Base-by-base conservation (phyloP, 2,329 filamentous ascomycete species). In the Pestalotiopsis sp. region DNA sequence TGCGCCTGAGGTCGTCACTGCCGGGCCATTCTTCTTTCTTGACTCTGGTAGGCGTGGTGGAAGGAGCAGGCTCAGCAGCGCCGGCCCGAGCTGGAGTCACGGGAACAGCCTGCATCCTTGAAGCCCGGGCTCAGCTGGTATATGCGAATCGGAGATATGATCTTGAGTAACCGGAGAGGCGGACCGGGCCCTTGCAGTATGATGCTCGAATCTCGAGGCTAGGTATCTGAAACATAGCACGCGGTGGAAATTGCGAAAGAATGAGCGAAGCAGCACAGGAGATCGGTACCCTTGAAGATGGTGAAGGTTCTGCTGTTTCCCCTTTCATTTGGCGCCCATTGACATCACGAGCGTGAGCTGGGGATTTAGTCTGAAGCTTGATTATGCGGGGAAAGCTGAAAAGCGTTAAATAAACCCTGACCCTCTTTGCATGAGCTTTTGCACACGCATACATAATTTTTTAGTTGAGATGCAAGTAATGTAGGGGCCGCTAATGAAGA, bases 1-100 rank as follows among this genome's bases (percentile, higher is more conserved):
- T 36, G 27, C 52, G 65, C 38, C 61, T 14, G 64, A 52, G n/a
- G 49, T 27, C 45, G 36, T 23, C 49, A 49, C 27, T 9, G 9
- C 65, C 61, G 58, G 64, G 20, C 6, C 17, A 17, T 14, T 64
- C 61, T 13, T 64, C 61, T 25, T 59, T 61, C 61, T 69, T 66
- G 61, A 52, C 27, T 61, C 66, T 67, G 65, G 61, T 39, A 31
- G 41, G 52, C 14, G 61, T 45, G 38, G 45, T 59, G 23, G 63
- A 25, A 66, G 67, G 4, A 4, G 49, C 14, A 14, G 61, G 25
- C 41, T 12, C 39, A 13, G 20, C 7, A 25, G 39, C n/a, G 12
- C 38, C 38, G 61, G 61, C 36, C 61, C 41, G 61, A 64, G 61
- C n/a, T 39, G 38, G 39, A 45, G 38, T 38, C 23, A 13, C 36